Conservation (phyloP, 2,329 filamentous ascomycete species). For the Neopestalotiopsis rosae region DNA sequence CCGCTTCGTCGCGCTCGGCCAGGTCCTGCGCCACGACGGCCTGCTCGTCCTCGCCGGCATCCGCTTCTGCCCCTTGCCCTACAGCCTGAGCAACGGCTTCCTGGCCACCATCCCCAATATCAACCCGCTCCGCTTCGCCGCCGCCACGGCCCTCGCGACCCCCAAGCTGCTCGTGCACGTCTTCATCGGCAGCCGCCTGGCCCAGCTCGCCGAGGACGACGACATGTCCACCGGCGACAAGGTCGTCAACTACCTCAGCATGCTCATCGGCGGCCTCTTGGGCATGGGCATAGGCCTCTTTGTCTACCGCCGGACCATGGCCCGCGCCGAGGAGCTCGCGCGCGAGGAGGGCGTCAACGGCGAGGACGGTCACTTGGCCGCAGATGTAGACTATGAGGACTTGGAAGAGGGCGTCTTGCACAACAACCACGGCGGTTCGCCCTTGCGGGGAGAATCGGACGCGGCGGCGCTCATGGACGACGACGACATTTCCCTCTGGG, state of each 20-base stretch:
- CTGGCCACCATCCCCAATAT: constrained; percentile 93
- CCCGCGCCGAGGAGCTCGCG: constrained; percentile 63
- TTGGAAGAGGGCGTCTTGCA: constrained; percentile 47
- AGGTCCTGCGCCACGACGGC: constrained; percentile 90
- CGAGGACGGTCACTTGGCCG: constrained; percentile 33
- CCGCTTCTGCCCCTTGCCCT: constrained; percentile 89
- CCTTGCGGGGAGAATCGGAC: constrained; percentile 49
- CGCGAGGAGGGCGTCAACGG: constrained; percentile 48
- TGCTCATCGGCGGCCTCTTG: constrained; percentile 72
- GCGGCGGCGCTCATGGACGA: constrained; percentile 62
- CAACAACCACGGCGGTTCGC: constrained; percentile 28
- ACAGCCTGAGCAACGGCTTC: constrained; percentile 91
- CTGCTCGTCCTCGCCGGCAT: constrained; percentile 90
- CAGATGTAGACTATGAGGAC: constrained; percentile 44
- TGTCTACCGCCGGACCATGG: constrained; percentile 79
- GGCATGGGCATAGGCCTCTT: constrained; percentile 80
- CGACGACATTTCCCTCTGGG: constrained; percentile 66
- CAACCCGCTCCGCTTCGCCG: constrained; percentile 73
- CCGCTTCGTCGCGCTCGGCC: constrained; percentile 84
- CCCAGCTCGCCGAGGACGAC: constrained; percentile 82
- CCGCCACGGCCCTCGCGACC: constrained; percentile 80
- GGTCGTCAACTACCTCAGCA: constrained; percentile 82
- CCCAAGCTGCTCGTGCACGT: constrained; percentile 92
- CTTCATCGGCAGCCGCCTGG: constrained; percentile 87
- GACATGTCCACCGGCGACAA: constrained; percentile 82